These are phyloP conservation scores for Ilex paraguariensis DNA, from an alignment of 305 asterid species.

Conservation along the genomic window DNA sequence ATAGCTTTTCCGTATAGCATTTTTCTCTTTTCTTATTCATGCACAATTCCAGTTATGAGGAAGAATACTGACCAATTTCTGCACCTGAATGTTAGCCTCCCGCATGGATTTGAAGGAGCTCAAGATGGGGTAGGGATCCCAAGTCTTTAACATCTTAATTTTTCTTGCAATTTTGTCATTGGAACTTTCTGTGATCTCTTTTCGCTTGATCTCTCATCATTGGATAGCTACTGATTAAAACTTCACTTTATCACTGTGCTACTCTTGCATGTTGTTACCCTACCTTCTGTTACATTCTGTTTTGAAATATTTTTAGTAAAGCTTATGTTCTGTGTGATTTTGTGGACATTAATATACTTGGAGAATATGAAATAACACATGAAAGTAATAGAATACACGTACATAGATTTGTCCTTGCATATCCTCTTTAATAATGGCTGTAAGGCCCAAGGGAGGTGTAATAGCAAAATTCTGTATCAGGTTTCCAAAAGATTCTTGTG, in stretches of 20 bases:
- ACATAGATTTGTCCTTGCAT: too few species aligned
- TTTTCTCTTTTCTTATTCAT: slow-evolving; percentile 15
- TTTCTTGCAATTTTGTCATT: neutral
- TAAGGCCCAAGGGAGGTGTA: too few species aligned
- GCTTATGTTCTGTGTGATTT: too few species aligned
- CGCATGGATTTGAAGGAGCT: slow-evolving; percentile 98
- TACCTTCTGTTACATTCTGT: neutral
- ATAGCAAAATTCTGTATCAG: too few species aligned
- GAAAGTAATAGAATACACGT: too few species aligned
- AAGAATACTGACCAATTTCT: slow-evolving; percentile 17
- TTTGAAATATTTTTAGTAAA: neutral
- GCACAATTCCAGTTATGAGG: slow-evolving; percentile 3
- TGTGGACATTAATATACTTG: too few species aligned
- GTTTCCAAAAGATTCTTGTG: too few species aligned
- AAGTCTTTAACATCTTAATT: neutral
- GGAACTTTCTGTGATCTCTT: neutral
- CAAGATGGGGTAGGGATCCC: slow-evolving; percentile 82
- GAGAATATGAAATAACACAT: too few species aligned
- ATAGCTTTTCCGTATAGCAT: slow-evolving; percentile 13
- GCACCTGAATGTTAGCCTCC: slow-evolving; percentile 52
- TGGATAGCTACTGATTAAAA: slow-evolving; percentile 1
- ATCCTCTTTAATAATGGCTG: too few species aligned
- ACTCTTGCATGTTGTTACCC: too few species aligned
- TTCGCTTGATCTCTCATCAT: neutral
- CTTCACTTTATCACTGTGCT: neutral